Evolutionary conservation across 352 stramenopile species (phyloP), one percentile per base, ranked within the genome.

Genomic region (Pythium vanterpoolii): DNA sequence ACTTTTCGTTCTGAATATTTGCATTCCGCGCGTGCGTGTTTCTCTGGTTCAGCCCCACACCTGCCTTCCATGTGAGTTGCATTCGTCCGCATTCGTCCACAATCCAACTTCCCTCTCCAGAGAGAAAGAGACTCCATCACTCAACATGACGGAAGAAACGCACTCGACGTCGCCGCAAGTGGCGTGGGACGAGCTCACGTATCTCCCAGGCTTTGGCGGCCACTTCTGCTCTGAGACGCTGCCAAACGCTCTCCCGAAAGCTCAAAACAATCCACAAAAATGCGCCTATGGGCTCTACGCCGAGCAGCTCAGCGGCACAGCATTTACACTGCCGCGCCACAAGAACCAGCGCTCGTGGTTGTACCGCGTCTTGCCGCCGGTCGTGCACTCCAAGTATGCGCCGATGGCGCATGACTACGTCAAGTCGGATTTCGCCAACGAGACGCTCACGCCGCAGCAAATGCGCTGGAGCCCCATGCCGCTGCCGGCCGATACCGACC

Each of bases 301-400:
- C 4, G 96, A 99, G 76, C 95, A 98, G 70, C 67, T 99, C 30
- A 98, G 91, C 19, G 96, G 96, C 42, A 98, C 95, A 48, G 95
- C 96, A 27, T 99, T 99, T 79, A 99, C 96, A 24, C 63, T 95
- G 54, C 94, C 95, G 44, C 85, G 95, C 23, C 73, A 86, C 63
- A 86, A 74, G 51, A 96, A 96, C 72, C 79, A 96, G 58, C 83
- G 81, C 74, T 81, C 78, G 40, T 99, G 96, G 96, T 64, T 98
- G 50, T 98, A 98, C 73, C 84, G 95, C 45, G 92, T 97, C 40
- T 66, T 96, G 56, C 94, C 95, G 16, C 77, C 79, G 0, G 86
- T 95, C 46, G 69, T 92, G 72, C 76, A 97, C 63, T 73, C 83
- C 36, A 79, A 87, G 67, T 90, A 87, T 69, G 64, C 79, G 55